Evolutionary conservation across 2,329 filamentous ascomycete species (phyloP).

Genomic region (Trichoderma oligosporum): DNA sequence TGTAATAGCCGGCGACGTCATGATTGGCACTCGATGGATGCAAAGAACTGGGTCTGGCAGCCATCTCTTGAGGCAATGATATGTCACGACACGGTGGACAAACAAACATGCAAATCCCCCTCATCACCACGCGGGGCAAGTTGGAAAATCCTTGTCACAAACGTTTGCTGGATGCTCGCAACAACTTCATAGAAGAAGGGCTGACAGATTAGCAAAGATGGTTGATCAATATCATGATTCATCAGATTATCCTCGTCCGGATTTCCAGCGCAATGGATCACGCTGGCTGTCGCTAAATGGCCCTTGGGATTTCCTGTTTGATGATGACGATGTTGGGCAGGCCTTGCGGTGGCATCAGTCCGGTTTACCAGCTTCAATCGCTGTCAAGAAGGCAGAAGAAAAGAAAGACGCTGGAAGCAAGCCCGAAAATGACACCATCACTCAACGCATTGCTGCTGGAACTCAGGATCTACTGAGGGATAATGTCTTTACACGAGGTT

Average conservation of each 20-base stretch:
- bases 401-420: conserved; percentile 33
- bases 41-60: conserved; percentile 10
- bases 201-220: background rate
- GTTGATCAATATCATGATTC: background rate
- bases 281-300: conserved; percentile 61
- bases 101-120: conserved; percentile 6
- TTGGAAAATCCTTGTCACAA: background rate
- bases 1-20: background rate
- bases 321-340: conserved; percentile 59
- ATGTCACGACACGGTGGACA: background rate
- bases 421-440: conserved; percentile 33
- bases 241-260: conserved; percentile 56
- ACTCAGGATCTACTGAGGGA: conserved; percentile 46
- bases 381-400: conserved; percentile 25
- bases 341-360: conserved; percentile 49
- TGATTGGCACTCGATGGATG: conserved; percentile 4
- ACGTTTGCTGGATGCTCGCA: background rate
- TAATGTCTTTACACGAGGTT: conserved; percentile 37
- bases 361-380: conserved; percentile 45
- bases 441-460: conserved; percentile 46
- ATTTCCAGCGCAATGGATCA: conserved; percentile 55
- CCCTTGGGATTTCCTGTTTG: conserved; percentile 61
- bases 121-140: background rate
- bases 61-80: conserved; percentile 6
- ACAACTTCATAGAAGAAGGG: background rate